phyloP scores from a whole-genome alignment of 2,329 filamentous ascomycete species.

The Xylariaceae sp. region DNA sequence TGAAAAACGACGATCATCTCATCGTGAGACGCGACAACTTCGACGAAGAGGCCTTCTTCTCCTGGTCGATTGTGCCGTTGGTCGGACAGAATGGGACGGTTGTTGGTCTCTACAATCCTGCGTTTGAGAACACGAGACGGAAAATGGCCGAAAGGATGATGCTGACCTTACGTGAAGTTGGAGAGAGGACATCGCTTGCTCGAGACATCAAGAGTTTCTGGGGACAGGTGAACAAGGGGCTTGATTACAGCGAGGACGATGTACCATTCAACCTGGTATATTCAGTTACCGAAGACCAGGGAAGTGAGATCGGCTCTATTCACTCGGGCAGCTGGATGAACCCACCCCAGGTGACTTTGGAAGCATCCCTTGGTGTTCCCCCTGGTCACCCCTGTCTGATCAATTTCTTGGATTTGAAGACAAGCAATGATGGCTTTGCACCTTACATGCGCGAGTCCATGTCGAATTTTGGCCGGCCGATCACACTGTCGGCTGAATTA shows the following conservation, averaged over 20 bases:
- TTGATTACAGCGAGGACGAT: slow-evolving; percentile 70
- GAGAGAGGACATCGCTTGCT: slow-evolving; percentile 68
- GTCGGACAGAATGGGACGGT: slow-evolving; percentile 69
- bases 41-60: slow-evolving; percentile 76
- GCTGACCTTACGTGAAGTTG: slow-evolving; percentile 71
- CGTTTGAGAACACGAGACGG: slow-evolving; percentile 73
- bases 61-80: slow-evolving; percentile 75
- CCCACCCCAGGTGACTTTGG: slow-evolving; percentile 61
- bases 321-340: slow-evolving; percentile 61
- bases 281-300: slow-evolving; percentile 63
- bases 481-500: slow-evolving; percentile 62
- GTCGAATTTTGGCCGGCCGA: slow-evolving; percentile 55
- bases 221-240: slow-evolving; percentile 61
- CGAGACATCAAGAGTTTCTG: slow-evolving; percentile 69
- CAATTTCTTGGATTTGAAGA: slow-evolving; percentile 60
- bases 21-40: slow-evolving; percentile 66
- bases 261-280: slow-evolving; percentile 74
- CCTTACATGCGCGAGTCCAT: slow-evolving; percentile 73
- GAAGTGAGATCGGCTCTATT: slow-evolving; percentile 67
- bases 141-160: slow-evolving; percentile 76
- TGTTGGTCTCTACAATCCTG: slow-evolving; percentile 71
- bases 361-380: slow-evolving; percentile 66
- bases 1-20: slow-evolving; percentile 77
- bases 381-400: slow-evolving; percentile 57
- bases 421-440: slow-evolving; percentile 67